These are phyloP conservation scores for Linanthus parryae DNA, from an alignment of 148 eudicot species.

Conservation along the genomic window DNA sequence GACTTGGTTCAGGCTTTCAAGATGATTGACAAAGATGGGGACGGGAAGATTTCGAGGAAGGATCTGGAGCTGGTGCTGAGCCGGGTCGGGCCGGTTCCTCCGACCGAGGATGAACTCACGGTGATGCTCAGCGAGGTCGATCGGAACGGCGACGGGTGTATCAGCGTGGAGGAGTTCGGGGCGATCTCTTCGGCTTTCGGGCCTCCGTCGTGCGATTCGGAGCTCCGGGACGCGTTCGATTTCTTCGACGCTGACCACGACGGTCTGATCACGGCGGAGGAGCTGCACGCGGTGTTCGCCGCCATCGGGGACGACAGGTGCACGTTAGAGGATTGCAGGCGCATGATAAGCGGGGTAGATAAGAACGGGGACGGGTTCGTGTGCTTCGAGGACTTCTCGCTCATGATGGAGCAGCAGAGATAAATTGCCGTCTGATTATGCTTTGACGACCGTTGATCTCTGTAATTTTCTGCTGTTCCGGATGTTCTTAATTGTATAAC, in stretches of 20 bases:
- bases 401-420: constrained; percentile 62
- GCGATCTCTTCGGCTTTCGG: constrained; percentile 49
- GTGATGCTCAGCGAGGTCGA: constrained; percentile 59
- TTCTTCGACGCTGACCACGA: constrained; percentile 68
- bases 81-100: constrained; percentile 32
- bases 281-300: constrained; percentile 40
- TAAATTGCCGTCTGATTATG: constrained; percentile 17
- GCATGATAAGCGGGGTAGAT: constrained; percentile 70
- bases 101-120: constrained; percentile 41
- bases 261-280: constrained; percentile 73
- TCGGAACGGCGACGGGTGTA: constrained; percentile 59
- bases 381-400: constrained; percentile 68
- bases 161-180: constrained; percentile 53
- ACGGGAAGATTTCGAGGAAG: constrained; percentile 42
- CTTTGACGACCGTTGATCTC: too few relatives aligned
- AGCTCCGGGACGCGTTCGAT: constrained; percentile 51
- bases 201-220: constrained; percentile 40
- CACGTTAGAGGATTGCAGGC: constrained; percentile 67
- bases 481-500: too few relatives aligned
- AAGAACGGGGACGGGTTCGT: constrained; percentile 66
- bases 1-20: constrained; percentile 46
- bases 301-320: constrained; percentile 56
- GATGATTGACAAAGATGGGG: constrained; percentile 56
- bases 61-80: constrained; percentile 42
- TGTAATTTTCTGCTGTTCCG: too few relatives aligned